Conservation (phyloP, 1,284 basidiomycete genomes). For the Malassezia yamatoensis region DNA sequence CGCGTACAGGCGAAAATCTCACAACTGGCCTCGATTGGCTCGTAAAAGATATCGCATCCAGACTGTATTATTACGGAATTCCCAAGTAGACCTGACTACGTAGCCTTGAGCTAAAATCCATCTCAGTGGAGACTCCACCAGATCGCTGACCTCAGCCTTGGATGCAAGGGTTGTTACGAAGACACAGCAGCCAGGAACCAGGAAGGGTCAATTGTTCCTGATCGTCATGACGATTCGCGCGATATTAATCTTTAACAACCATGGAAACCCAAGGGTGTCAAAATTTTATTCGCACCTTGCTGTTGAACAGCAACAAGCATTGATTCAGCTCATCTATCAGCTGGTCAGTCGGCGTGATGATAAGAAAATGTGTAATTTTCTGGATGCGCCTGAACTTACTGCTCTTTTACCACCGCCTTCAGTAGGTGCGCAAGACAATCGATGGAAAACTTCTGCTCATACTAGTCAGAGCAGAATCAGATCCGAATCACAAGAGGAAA, state of each 20-base stretch:
- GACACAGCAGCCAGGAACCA: background rate
- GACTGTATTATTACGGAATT: slow-evolving; percentile 38
- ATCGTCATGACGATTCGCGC: slow-evolving; percentile 68
- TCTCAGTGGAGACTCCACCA: background rate
- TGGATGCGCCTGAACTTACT: slow-evolving; percentile 42
- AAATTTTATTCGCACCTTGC: slow-evolving; percentile 67
- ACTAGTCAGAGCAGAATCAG: background rate
- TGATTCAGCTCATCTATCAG: slow-evolving; percentile 39
- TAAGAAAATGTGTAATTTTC: slow-evolving; percentile 38
- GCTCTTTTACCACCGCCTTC: slow-evolving; percentile 32
- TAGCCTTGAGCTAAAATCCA: background rate
- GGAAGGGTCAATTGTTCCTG: background rate
- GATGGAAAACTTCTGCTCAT: background rate
- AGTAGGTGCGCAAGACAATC: slow-evolving; percentile 16
- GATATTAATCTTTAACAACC: slow-evolving; percentile 72
- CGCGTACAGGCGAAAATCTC: slow-evolving; percentile 75
- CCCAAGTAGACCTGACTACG: background rate
- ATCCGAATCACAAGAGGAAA: no score
- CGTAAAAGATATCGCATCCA: slow-evolving; percentile 66
- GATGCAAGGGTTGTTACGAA: background rate
- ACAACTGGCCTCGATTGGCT: slow-evolving; percentile 83
- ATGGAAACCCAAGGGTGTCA: slow-evolving; percentile 77
- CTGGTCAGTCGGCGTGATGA: slow-evolving; percentile 41
- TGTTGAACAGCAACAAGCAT: slow-evolving; percentile 34
- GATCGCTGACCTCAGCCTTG: background rate